Conservation (phyloP, 805 yeast species). For the Diddensiella caesifluorescens region DNA sequence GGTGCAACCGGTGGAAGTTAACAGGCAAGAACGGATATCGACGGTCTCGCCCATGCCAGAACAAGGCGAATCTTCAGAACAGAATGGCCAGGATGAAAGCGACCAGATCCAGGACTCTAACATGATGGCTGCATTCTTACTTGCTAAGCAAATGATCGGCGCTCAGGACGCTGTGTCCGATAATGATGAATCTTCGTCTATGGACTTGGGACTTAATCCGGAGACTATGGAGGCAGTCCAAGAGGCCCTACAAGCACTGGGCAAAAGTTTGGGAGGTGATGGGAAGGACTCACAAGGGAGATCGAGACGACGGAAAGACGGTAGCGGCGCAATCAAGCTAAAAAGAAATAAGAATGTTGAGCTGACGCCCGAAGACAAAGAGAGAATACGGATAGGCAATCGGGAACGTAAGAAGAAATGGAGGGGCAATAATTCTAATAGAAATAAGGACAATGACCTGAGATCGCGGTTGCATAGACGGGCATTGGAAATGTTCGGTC, state of each 20-base stretch:
- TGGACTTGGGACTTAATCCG: conserved; percentile 8
- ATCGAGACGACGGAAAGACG: background rate
- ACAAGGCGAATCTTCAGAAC: conserved; percentile 5
- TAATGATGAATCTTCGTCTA: conserved; percentile 15
- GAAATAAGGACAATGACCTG: conserved; percentile 85
- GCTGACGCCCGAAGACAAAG: conserved; percentile 39
- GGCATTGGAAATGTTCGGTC: conserved; percentile 65
- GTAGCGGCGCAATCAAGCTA: background rate
- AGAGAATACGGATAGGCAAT: conserved; percentile 59
- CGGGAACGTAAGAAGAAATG: conserved; percentile 75
- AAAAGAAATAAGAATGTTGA: conserved; percentile 2
- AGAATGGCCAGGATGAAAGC: too few relatives aligned
- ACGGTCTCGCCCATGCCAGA: conserved; percentile 2
- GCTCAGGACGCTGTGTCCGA: conserved; percentile 15
- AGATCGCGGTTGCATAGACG: conserved; percentile 70
- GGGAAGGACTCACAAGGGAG: background rate
- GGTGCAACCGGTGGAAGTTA: background rate
- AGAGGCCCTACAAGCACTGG: conserved; percentile 24
- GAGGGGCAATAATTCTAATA: conserved; percentile 72
- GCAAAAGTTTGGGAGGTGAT: conserved; percentile 3
- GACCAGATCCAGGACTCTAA: conserved; percentile 13
- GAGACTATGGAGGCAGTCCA: conserved; percentile 26
- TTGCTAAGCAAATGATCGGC: conserved; percentile 33
- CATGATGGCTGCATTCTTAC: conserved; percentile 32
- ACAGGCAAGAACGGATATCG: conserved; percentile 1